These are phyloP conservation scores for Hemisphaericaspora xylanilytica DNA, from an alignment of 1,139 yeast genomes.

Conservation along the genomic window DNA sequence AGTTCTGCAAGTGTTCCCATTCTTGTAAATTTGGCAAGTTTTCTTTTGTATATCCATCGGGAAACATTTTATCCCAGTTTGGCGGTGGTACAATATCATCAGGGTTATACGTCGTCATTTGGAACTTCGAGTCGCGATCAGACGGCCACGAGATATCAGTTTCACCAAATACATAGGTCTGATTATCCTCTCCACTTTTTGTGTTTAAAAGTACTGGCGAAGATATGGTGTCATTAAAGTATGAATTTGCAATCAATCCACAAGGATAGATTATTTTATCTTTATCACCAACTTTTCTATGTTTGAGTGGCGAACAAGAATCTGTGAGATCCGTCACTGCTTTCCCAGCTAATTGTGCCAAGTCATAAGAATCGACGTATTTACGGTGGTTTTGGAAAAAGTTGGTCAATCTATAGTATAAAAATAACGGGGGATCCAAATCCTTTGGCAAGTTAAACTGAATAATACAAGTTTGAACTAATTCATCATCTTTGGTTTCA, in stretches of 20 bases:
- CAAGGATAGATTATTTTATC: conserved; percentile 70
- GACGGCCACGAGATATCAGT: conserved; percentile 85
- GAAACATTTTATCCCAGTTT: conserved; percentile 80
- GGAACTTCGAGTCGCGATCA: conserved; percentile 68
- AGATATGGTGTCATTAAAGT: conserved; percentile 81
- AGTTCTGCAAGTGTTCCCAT: conserved; percentile 56
- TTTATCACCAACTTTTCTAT: conserved; percentile 32
- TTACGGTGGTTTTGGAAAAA: conserved; percentile 78
- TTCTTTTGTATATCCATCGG: conserved; percentile 84
- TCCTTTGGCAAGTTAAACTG: conserved; percentile 60
- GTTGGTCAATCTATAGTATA: conserved; percentile 70
- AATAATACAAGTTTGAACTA: conserved; percentile 47
- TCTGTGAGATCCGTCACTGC: conserved; percentile 51
- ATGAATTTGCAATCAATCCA: conserved; percentile 90
- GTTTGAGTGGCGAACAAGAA: conserved; percentile 60
- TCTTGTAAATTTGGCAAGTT: conserved; percentile 67
- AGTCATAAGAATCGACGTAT: conserved; percentile 69
- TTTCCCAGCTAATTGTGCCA: conserved; percentile 60
- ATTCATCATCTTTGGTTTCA: conserved; percentile 35
- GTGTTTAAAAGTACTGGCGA: conserved; percentile 47
- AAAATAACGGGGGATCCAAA: conserved; percentile 57
- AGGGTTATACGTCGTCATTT: conserved; percentile 70
- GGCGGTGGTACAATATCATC: conserved; percentile 91
- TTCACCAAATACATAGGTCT: conserved; percentile 60
- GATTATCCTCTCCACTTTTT: conserved; percentile 36